phyloP scores from a whole-genome alignment of 1,139 yeast genomes.

The Nakaseomyces delphensis region DNA sequence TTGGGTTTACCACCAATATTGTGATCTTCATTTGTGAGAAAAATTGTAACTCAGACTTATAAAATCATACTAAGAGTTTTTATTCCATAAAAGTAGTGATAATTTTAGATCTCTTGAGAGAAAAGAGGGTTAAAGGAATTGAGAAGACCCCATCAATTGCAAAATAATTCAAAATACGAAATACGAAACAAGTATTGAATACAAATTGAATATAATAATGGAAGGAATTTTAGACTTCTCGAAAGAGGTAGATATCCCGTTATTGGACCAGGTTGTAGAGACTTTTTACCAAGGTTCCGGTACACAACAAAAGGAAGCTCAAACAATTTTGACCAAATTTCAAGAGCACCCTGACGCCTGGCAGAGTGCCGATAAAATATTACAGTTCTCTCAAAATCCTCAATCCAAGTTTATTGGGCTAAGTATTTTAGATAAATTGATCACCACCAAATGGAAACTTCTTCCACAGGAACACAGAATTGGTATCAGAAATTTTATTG shows the following conservation, averaged over 20 bases:
- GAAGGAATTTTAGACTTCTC: slow-evolving; percentile 83
- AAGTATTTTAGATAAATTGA: slow-evolving; percentile 79
- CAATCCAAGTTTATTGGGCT: slow-evolving; percentile 90
- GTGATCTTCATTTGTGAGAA: too few relatives aligned
- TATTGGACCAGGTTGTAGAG: slow-evolving; percentile 78
- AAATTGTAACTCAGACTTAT: too few relatives aligned
- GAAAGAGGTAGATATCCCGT: slow-evolving; percentile 66
- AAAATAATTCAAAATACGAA: too few relatives aligned
- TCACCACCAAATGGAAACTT: slow-evolving; percentile 88
- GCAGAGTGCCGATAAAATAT: slow-evolving; percentile 86
- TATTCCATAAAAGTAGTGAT: too few relatives aligned
- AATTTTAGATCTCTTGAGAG: too few relatives aligned
- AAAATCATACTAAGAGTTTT: too few relatives aligned
- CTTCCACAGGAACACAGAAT: slow-evolving; percentile 76
- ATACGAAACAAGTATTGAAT: not conserved
- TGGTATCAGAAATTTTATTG: slow-evolving; percentile 88
- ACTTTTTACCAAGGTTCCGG: slow-evolving; percentile 84
- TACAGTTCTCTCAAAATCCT: slow-evolving; percentile 68
- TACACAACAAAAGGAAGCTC: slow-evolving; percentile 74
- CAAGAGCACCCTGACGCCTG: slow-evolving; percentile 95
- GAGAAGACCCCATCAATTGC: too few relatives aligned
- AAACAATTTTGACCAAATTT: slow-evolving; percentile 70
- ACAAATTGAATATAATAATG: slow-evolving; percentile 47
- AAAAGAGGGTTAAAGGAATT: too few relatives aligned
- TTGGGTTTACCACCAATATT: too few relatives aligned